Conservation (phyloP, 2,329 filamentous ascomycete genomes). For the Periglandula ipomoeae region DNA sequence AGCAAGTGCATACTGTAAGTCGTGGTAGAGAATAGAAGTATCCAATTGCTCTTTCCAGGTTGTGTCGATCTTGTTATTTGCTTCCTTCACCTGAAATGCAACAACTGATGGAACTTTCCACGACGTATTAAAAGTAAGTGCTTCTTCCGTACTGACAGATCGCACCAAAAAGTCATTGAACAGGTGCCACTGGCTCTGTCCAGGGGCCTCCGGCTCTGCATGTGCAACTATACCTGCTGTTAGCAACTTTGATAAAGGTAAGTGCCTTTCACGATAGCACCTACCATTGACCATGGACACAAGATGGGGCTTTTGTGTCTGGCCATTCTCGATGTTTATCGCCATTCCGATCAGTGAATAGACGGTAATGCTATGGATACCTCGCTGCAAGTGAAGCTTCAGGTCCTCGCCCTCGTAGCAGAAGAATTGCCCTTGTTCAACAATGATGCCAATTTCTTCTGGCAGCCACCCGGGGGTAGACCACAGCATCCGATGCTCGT, state of each 20-base stretch:
- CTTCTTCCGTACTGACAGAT: conserved; percentile 70
- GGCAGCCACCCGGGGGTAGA: conserved; percentile 84
- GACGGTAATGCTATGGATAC: conserved; percentile 71
- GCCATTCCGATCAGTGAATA: conserved; percentile 90
- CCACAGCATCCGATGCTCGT: conserved; percentile 76
- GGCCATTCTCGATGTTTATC: conserved; percentile 77
- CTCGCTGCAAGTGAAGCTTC: conserved; percentile 67
- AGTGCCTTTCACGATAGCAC: conserved; percentile 9
- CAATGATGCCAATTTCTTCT: conserved; percentile 85
- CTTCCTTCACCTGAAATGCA: conserved; percentile 73
- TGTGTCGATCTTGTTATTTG: conserved; percentile 74
- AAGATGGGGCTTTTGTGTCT: conserved; percentile 80
- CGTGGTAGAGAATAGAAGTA: conserved; percentile 73
- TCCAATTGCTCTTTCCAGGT: conserved; percentile 81
- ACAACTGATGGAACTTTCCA: conserved; percentile 93
- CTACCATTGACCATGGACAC: conserved; percentile 83
- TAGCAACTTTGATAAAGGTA: not conserved
- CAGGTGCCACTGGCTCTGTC: conserved; percentile 75
- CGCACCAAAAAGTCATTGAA: conserved; percentile 97
- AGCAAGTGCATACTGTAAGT: conserved; percentile 38
- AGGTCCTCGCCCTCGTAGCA: conserved; percentile 92
- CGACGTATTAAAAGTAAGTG: conserved; percentile 75
- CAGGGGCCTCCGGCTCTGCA: conserved; percentile 48
- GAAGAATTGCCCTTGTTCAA: conserved; percentile 85
- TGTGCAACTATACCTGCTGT: conserved; percentile 45